phyloP scores from a whole-genome alignment of 148 eudicot genomes.

The Nyssa sinensis region DNA sequence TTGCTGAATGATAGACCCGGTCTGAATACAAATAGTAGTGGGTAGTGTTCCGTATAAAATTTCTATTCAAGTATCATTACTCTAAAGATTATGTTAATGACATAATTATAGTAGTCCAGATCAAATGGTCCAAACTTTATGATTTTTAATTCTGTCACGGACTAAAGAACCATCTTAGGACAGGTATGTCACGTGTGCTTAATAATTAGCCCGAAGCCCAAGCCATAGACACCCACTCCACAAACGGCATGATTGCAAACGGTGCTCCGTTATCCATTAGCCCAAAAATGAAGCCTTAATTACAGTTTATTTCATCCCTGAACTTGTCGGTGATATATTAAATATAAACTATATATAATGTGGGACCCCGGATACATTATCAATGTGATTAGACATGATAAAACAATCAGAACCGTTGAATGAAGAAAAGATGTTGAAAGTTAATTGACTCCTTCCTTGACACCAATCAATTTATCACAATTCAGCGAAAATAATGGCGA shows the following conservation, averaged over 20 bases:
- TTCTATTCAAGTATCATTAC: too few species aligned
- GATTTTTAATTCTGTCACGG: not conserved
- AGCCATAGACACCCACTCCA: too few species aligned
- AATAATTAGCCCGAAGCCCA: too few species aligned
- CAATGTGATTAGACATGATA: not conserved
- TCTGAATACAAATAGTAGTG: too few species aligned
- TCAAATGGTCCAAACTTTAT: not conserved
- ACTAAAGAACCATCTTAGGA: not conserved
- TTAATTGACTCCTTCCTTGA: not conserved
- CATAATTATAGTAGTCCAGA: not conserved
- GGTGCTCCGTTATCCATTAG: not conserved
- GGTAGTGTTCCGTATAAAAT: too few species aligned
- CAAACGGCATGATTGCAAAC: too few species aligned
- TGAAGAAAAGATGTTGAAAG: not conserved
- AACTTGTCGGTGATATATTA: too few species aligned
- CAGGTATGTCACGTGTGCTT: not conserved
- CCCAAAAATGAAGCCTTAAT: not conserved
- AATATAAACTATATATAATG: too few species aligned
- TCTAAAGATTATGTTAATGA: too few species aligned
- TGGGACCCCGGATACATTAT: not conserved
- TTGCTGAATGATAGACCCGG: too few species aligned
- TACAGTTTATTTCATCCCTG: not conserved
- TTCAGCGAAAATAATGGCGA: not conserved
- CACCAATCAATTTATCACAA: too few species aligned
- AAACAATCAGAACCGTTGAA: not conserved